Base-by-base conservation (phyloP, 2,329 filamentous ascomycete species). In the Alternaria brassicicola region DNA sequence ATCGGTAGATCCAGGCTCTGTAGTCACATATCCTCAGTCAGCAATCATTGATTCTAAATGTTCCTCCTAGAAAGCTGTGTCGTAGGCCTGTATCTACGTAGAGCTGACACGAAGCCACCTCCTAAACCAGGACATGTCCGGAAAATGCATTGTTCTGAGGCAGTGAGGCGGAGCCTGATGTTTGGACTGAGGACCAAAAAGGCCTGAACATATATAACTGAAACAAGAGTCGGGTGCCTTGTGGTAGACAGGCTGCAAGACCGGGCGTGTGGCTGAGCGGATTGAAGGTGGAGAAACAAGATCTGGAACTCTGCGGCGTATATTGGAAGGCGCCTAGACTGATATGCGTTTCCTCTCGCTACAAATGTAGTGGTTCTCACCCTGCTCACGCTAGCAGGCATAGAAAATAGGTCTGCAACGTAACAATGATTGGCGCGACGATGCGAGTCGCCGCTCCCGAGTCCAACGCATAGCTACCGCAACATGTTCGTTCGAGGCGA, bases 111-210 rank as follows among this genome's bases (percentile, higher is more conserved):
- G 23, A 31, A 46, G 28, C 17, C 19, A 12, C 43, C 43, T 31
- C 28, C 13, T 47, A 33, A 17, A 47, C n/a, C 28, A 28, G n/a
- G n/a, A 47, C 15, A 10, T 33, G 28, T 35, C 17, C 21, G 19
- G 19, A 50, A 13, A 39, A 23, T 50, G 36, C n/a, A 39, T 35
- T 38, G 23, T 53, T 36, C 51, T 46, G 51, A 53, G 41, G 51
- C 41, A 47, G 13, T 9, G 30, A 53, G 41, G 25, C 41, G 41
- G 41, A 39, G 51, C 23, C 30, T 17, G n/a, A 38, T 26, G 51
- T 47, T 47, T 53, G 41, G 30, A 25, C 23, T 46, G 23, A 46
- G 30, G 8, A 21, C 30, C 30, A 53, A 36, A 25, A 36, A 46
- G 41, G 31, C 41, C 47, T 35, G 31, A 39, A 39, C 5, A 21